These are phyloP conservation scores for Wickerhamiella bombiphila DNA, from an alignment of 805 yeast species.

Conservation along the genomic window DNA sequence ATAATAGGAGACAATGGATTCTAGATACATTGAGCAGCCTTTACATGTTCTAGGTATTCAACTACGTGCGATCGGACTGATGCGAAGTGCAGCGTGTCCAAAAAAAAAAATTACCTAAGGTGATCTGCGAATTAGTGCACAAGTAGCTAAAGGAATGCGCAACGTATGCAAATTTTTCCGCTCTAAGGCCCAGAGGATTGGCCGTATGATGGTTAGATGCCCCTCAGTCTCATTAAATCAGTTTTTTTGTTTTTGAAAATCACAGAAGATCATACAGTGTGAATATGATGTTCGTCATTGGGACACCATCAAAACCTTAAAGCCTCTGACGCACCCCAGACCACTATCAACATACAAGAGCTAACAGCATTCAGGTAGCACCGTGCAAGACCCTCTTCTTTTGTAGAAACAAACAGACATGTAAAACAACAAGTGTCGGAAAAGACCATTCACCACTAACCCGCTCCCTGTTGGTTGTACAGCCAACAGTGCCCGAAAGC, in stretches of 20 bases:
- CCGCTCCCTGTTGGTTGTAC: constrained; percentile 19
- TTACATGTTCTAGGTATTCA: no score
- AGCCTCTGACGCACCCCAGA: background rate
- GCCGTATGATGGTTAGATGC: no score
- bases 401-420: background rate
- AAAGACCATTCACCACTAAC: constrained; percentile 18
- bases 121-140: no score
- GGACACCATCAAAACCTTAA: constrained; percentile 1
- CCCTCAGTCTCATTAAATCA: constrained; percentile 27
- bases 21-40: no score
- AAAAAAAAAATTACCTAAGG: no score
- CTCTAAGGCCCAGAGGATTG: no score
- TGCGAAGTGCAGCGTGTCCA: no score
- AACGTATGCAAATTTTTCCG: no score
- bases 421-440: constrained; percentile 14
- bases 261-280: constrained; percentile 24
- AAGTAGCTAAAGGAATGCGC: no score
- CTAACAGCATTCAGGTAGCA: background rate
- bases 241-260: constrained; percentile 21
- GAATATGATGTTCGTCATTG: constrained; percentile 25
- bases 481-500: constrained; percentile 17
- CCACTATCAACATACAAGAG: no score
- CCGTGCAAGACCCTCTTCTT: constrained; percentile 3
- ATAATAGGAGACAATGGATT: no score
- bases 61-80: no score